Percentiles rank a stretch among this genome's conserved stretches.
Conservation (phyloP, 805 yeast species). For the Lipomyces kockii region DNA sequence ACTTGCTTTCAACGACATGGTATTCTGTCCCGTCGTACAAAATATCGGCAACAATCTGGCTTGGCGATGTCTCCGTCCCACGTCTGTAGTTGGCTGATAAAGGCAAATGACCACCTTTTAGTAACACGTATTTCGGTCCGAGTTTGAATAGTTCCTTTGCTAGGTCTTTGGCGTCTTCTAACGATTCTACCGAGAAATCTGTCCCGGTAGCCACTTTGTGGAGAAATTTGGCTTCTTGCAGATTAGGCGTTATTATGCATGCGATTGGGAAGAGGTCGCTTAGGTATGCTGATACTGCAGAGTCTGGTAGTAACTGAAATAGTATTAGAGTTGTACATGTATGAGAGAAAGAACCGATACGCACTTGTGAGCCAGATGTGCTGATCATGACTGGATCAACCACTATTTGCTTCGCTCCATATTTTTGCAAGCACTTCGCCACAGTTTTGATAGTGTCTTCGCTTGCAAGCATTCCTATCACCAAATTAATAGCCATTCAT, state of each 20-base stretch:
- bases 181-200: slow-evolving; percentile 40
- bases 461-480: slow-evolving; percentile 66
- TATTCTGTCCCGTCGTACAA: slow-evolving; percentile 53
- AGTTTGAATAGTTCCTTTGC: slow-evolving; percentile 50
- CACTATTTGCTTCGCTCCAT: slow-evolving; percentile 51
- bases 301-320: slow-evolving; percentile 53
- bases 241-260: slow-evolving; percentile 73
- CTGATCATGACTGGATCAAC: slow-evolving; percentile 87
- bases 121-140: slow-evolving; percentile 58
- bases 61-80: slow-evolving; percentile 35
- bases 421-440: slow-evolving; percentile 45
- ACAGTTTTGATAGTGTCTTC: slow-evolving; percentile 58
- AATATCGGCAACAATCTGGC: slow-evolving; percentile 56
- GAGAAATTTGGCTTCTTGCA: slow-evolving; percentile 62
- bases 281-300: slow-evolving; percentile 53
- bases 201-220: slow-evolving; percentile 35
- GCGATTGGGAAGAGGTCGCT: slow-evolving; percentile 56
- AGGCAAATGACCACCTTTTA: slow-evolving; percentile 82
- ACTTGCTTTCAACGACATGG: slow-evolving; percentile 55
- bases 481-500: neutral
- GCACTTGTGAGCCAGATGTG: slow-evolving; percentile 65
- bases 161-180: slow-evolving; percentile 50
- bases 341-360: neutral
- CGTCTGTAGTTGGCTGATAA: slow-evolving; percentile 23
- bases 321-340: neutral